phyloP scores from a whole-genome alignment of 768 basidiomycete species.

The Xerocomus potaroensis region DNA sequence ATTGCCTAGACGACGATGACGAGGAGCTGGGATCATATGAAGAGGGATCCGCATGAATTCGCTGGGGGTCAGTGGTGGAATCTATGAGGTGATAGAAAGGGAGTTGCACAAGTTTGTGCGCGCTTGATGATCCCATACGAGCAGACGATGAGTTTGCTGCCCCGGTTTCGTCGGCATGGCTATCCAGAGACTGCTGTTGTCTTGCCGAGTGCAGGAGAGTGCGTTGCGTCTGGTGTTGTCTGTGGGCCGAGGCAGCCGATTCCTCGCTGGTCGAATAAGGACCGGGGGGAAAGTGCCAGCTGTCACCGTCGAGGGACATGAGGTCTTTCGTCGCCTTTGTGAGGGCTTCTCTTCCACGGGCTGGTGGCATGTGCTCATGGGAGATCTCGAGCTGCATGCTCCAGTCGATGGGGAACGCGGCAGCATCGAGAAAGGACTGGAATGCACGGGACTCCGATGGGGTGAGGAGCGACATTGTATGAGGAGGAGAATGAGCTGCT shows the following conservation, averaged over 20 bases:
- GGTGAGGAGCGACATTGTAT: constrained; percentile 57
- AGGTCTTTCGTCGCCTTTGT: constrained; percentile 80
- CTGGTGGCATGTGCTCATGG: constrained; percentile 46
- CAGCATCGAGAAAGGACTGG: constrained; percentile 62
- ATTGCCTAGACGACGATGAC: constrained; percentile 27
- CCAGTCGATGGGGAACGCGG: constrained; percentile 45
- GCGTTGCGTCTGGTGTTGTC: constrained; percentile 18
- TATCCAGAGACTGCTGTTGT: constrained; percentile 11
- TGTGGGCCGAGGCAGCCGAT: constrained; percentile 8
- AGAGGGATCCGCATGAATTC: constrained; percentile 6
- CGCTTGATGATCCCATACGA: constrained; percentile 1
- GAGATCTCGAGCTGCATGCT: constrained; percentile 33
- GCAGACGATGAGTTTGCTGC: constrained; percentile 5
- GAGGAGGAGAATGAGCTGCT: not conserved
- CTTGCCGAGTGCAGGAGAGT: constrained; percentile 16
- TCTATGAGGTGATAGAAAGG: constrained; percentile 16
- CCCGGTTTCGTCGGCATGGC: constrained; percentile 8
- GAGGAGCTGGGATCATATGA: constrained; percentile 21
- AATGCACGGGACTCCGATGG: constrained; percentile 64
- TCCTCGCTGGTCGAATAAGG: constrained; percentile 9
- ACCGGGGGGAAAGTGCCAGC: constrained; percentile 33
- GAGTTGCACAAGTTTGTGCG: constrained; percentile 6
- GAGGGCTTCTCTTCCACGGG: constrained; percentile 59
- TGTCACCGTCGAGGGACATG: constrained; percentile 59
- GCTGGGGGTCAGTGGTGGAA: constrained; percentile 8